Evolutionary conservation across 78 protist genomes (phyloP).

Genomic region (Anaeramoeba flamelloides): DNA sequence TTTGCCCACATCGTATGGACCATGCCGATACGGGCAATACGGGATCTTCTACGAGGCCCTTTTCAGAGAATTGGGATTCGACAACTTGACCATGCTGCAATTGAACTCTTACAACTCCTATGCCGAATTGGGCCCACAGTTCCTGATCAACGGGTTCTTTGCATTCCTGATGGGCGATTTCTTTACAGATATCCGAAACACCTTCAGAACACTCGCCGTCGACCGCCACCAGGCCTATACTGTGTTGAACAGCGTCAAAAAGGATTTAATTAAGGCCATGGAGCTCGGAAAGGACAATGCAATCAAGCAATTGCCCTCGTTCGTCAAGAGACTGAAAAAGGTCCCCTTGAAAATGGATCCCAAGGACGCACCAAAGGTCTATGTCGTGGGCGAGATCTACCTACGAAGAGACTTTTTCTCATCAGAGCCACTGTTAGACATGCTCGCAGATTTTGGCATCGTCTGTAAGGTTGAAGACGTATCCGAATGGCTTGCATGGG

Average conservation of each 20-base stretch:
- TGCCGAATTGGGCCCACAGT: neutral
- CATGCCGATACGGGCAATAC: slow-evolving; percentile 2
- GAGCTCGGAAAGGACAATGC: neutral
- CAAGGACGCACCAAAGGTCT: neutral
- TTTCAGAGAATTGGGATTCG: neutral
- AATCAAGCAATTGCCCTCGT: neutral
- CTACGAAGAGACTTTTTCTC: neutral
- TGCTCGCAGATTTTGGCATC: too few species aligned
- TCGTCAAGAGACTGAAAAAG: neutral
- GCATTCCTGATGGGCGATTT: neutral
- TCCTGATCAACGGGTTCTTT: neutral
- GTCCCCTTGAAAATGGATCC: neutral
- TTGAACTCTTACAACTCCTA: neutral
- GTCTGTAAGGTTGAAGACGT: too few species aligned
- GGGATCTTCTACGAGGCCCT: neutral
- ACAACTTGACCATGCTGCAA: neutral
- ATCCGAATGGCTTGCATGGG: too few species aligned
- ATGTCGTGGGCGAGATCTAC: neutral
- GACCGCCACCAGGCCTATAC: neutral
- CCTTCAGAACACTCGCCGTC: neutral
- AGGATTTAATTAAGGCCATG: neutral
- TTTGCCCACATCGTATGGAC: neutral
- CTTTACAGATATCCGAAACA: neutral
- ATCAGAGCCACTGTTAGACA: neutral
- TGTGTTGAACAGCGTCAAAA: neutral